Evolutionary conservation across 495 filamentous ascomycete species (phyloP).

Genomic region (Geopyxis carbonaria): DNA sequence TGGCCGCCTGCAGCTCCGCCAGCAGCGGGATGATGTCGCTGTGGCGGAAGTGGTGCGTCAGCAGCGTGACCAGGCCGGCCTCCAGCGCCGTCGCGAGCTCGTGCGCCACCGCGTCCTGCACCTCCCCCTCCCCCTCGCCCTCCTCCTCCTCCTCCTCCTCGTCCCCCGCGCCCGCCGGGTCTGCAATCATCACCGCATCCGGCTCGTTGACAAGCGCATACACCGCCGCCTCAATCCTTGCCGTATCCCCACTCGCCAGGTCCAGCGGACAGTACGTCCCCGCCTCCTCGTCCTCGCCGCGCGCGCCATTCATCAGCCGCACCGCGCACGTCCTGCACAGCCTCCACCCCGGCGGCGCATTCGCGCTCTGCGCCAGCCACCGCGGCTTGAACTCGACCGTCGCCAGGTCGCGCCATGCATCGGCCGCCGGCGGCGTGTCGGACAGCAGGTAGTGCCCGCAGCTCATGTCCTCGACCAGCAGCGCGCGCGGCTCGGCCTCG

Average conservation of each 20-base stretch:
- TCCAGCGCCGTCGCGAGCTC: constrained; percentile 16
- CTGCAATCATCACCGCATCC: constrained; percentile 22
- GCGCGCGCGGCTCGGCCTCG: constrained; percentile 18
- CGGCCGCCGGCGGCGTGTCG: constrained; percentile 15
- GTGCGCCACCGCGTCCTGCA: constrained; percentile 13
- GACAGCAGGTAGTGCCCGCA: constrained; percentile 20
- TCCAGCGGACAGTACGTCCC: constrained; percentile 40
- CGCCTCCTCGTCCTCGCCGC: constrained; percentile 14
- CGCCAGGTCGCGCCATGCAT: constrained; percentile 23
- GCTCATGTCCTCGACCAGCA: constrained; percentile 25
- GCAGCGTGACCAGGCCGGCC: constrained; percentile 15
- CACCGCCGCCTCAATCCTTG: constrained; percentile 19
- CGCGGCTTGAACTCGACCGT: constrained; percentile 82
- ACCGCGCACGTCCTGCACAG: constrained; percentile 79
- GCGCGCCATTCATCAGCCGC: constrained; percentile 32
- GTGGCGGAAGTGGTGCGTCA: constrained; percentile 24
- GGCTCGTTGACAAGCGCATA: constrained; percentile 23
- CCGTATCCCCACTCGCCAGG: constrained; percentile 32
- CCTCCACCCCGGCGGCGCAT: constrained; percentile 47
- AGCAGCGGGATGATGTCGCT: constrained; percentile 23
- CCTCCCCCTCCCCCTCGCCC: not conserved
- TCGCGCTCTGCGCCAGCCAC: constrained; percentile 74
- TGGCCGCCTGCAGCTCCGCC: constrained; percentile 23
- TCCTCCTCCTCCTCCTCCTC: constrained; percentile 13
- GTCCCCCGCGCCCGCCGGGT: constrained; percentile 17